Conservation (phyloP, 1,139 yeast genomes). For the Debaryomycetaceae sp. region DNA sequence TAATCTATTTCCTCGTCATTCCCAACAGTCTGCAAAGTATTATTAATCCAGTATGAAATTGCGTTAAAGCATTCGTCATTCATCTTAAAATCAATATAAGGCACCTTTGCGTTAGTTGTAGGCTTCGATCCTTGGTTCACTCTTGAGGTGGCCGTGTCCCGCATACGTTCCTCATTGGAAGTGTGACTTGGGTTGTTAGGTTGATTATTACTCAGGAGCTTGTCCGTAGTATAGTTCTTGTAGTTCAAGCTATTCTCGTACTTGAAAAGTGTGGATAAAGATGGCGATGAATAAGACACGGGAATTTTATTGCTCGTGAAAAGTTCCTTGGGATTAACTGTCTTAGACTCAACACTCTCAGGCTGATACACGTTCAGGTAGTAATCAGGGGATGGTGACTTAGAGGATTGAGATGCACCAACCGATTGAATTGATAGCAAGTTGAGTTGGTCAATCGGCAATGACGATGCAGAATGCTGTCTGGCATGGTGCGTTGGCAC, state of each 20-base stretch:
- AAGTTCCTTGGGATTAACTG: slow-evolving; percentile 35
- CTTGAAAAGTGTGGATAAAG: slow-evolving; percentile 8
- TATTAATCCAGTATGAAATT: slow-evolving; percentile 36
- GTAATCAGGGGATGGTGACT: slow-evolving; percentile 10
- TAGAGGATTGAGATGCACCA: slow-evolving; percentile 6
- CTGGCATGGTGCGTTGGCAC: not conserved
- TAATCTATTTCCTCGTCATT: slow-evolving; percentile 9
- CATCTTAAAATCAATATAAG: slow-evolving; percentile 29
- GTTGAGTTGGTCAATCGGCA: slow-evolving; percentile 31
- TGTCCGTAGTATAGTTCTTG: slow-evolving; percentile 5
- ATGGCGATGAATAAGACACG: slow-evolving; percentile 7
- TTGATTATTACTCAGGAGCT: not conserved
- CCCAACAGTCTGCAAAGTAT: slow-evolving; percentile 14
- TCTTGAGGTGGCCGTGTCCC: not conserved
- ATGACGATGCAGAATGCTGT: slow-evolving; percentile 3
- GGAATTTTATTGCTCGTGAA: slow-evolving; percentile 13
- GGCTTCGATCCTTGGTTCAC: not conserved
- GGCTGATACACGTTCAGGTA: slow-evolving; percentile 3
- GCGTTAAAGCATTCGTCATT: slow-evolving; percentile 42
- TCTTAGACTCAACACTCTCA: slow-evolving; percentile 17
- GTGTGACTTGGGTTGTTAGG: not conserved
- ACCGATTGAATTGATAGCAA: slow-evolving; percentile 18
- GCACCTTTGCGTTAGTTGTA: slow-evolving; percentile 7
- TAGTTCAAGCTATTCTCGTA: slow-evolving; percentile 2
- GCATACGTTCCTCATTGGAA: not conserved